Conservation (phyloP, 768 basidiomycete species). For the Lentinula raphanica region DNA sequence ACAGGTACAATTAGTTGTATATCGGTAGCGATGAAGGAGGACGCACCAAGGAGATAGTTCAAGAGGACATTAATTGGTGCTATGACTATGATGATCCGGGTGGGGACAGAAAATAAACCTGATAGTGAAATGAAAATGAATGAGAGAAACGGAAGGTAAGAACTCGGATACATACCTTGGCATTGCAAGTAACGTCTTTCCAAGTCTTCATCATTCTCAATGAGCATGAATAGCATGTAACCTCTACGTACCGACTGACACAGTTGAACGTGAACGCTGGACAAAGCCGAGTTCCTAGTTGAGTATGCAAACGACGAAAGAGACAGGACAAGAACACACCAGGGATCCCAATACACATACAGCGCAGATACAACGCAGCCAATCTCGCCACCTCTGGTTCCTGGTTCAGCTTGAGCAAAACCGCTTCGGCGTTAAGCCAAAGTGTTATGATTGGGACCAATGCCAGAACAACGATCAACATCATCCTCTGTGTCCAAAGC, state of each 20-base stretch:
- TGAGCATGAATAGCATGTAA: conserved; percentile 12
- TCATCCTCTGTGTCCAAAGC: conserved; percentile 86
- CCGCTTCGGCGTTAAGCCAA: conserved; percentile 80
- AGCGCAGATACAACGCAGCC: conserved; percentile 74
- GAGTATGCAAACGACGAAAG: no score
- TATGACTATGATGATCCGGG: conserved; percentile 47
- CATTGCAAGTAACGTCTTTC: conserved; percentile 50
- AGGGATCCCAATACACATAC: conserved; percentile 74
- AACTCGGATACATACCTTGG: conserved; percentile 33
- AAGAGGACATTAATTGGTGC: neutral
- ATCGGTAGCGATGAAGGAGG: neutral
- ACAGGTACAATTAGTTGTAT: no score
- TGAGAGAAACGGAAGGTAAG: neutral
- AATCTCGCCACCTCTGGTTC: conserved; percentile 79
- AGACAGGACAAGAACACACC: conserved; percentile 26
- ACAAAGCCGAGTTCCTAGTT: conserved; percentile 5
- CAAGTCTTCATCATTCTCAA: neutral
- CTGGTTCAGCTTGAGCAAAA: conserved; percentile 72
- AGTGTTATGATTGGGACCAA: conserved; percentile 42
- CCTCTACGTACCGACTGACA: conserved; percentile 34
- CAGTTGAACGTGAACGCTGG: conserved; percentile 48
- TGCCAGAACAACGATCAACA: neutral
- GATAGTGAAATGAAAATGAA: neutral
- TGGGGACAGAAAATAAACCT: conserved; percentile 52
- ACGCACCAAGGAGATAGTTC: conserved; percentile 2